Base-by-base conservation (phyloP, 1,284 basidiomycete species). In the Malassezia nana region DNA sequence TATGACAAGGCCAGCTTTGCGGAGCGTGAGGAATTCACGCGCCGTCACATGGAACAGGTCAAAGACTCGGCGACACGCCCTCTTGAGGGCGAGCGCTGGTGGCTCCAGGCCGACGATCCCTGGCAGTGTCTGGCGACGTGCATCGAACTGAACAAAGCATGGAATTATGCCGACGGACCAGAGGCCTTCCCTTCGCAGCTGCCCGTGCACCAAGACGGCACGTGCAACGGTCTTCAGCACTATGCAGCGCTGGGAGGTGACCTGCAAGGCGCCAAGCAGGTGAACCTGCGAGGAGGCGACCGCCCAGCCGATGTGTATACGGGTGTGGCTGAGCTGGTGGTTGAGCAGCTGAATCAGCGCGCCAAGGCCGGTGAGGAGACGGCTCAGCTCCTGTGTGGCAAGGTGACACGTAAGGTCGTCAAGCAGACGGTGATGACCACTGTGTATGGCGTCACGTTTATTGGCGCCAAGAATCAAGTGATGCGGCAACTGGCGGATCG, bases 341-440 rank as follows among this genome's bases (percentile, higher is more conserved):
- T 72, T 59, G 55, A 76, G 52, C 75, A 79, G 52, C 76, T 85
- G 16, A 73, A 77, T 45, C 76, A 79, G 63, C 79, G 80, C 57
- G 67, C 79, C 6, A 75, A 75, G 12, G 77, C 77, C 15, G 84
- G 82, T 4, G 62, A 76, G 15, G 76, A 78, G 50, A 76, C 79
- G 46, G 90, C 90, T 0, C 63, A 78, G 49, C 66, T 87, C 62
- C 79, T 95, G 16, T 62, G 79, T 32, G 89, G 87, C 47, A 89
- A 89, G 72, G 81, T 98, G 39, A 81, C 88, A 6, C 78, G 94
- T 43, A 98, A 99, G 76, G 85, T 96, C 22, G 92, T 99, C 65
- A 99, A 99, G 79, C 92, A 98, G 78, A 96, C 92, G 16, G 87
- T 96, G 65, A 99, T 99, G 94, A 99, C 94, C 0, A 98, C 94